Evolutionary conservation across 2,329 filamentous ascomycete genomes (phyloP), one percentile per base, ranked within the genome.

Genomic region (Cytospora leucostoma): DNA sequence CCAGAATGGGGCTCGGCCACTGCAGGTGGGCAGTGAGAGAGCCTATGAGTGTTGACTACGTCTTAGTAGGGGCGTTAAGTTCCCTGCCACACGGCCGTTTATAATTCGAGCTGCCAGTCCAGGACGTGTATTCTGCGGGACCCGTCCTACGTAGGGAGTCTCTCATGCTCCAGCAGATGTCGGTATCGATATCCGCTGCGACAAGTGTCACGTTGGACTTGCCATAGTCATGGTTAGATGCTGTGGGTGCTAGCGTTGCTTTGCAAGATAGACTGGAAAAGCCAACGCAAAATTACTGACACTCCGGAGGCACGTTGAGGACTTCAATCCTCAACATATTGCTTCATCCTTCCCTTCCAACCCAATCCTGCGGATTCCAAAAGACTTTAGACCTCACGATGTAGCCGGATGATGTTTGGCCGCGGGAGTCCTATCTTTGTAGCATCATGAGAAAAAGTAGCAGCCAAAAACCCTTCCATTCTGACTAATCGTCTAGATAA

Each of bases 381-480:
- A 44, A 11, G 11, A 7, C n/a, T 17, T 8, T 47, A 21, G n/a
- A 21, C n/a, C 17, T 21, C 10, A 21, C 11, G n/a, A 10, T 47
- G n/a, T 47, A 21, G n/a, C 7, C n/a, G n/a, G 12, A n/a, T 10
- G 12, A 21, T 8, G n/a, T n/a, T 11, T 47, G n/a, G n/a, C n/a
- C 83, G 7, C 87, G 93, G n/a, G 93, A 93, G 71, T 71, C 85
- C 12, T 89, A 91, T 67, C 86, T 93, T 8, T 75, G 78, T 21
- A 73, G 76, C 12, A 72, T 77, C 38, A 78, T 82, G 70, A 73
- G 71, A 4, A 73, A 76, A 3, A 80, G 80, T 60, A 74, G 73
- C 27, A 67, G 69, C 56, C 67, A 68, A 27, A 27, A 68, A 67
- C 47, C 70, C 70, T 47, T 47, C 44, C 44, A 19, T 19, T 47